Conservation (phyloP, 225 moss, liverwort and hornwort genomes). For the Straminergon stramineum region DNA sequence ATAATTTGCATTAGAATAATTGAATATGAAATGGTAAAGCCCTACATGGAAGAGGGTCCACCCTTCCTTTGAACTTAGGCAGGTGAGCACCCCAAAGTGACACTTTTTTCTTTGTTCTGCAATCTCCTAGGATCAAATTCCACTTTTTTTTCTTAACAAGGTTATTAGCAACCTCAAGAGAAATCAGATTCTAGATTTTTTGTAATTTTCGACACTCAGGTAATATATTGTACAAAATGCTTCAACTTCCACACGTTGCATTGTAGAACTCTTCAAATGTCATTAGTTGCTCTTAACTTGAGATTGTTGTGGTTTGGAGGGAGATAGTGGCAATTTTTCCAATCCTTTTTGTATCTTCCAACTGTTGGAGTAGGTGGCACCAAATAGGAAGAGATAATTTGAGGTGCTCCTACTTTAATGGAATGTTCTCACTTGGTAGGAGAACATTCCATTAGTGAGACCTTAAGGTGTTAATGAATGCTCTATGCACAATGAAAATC, state of each 20-base stretch:
- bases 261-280: fast-evolving
- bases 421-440: background rate
- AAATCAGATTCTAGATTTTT: background rate
- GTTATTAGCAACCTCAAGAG: background rate
- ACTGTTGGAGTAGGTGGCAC: fast-evolving
- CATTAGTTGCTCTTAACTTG: background rate
- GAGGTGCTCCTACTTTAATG: fast-evolving
- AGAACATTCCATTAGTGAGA: too few relatives aligned
- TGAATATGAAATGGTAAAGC: background rate
- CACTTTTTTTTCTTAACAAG: background rate
- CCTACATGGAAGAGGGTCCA: background rate
- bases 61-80: background rate
- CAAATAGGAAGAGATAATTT: fast-evolving
- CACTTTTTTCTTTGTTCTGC: background rate
- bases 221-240: background rate
- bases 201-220: background rate
- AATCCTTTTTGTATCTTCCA: background rate
- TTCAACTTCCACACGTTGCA: background rate
- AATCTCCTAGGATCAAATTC: background rate
- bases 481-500: too few relatives aligned
- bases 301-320: background rate
- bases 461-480: too few relatives aligned
- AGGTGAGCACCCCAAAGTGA: background rate
- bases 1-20: background rate
- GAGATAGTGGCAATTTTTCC: background rate